phyloP scores from a whole-genome alignment of 2,329 filamentous ascomycete genomes.

The Tolypocladium amazonense region DNA sequence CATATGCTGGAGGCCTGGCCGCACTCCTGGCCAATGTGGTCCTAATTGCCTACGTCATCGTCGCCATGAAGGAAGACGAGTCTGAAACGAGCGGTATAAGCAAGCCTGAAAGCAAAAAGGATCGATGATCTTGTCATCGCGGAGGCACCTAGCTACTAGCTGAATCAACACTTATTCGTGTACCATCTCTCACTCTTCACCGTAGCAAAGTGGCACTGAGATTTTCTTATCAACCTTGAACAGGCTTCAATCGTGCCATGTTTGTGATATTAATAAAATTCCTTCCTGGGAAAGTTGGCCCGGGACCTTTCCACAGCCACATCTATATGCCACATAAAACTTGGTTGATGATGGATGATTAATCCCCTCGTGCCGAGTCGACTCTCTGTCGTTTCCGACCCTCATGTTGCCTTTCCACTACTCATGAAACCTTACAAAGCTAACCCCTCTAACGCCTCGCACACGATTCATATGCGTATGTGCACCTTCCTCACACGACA shows the following conservation, averaged over 20 bases:
- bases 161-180: neutral
- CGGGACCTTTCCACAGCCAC: conserved; percentile 2
- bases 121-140: conserved; percentile 19
- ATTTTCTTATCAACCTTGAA: neutral
- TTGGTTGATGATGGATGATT: conserved; percentile 10
- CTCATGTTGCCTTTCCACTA: neutral
- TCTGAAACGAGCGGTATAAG: conserved; percentile 33
- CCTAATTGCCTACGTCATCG: conserved; percentile 78
- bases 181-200: too few species aligned
- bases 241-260: neutral
- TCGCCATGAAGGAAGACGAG: conserved; percentile 81
- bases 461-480: conserved; percentile 15
- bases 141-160: neutral
- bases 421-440: conserved; percentile 3
- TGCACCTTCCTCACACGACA: conserved; percentile 7
- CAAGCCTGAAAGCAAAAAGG: conserved; percentile 38
- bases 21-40: conserved; percentile 89
- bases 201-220: neutral
- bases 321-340: conserved; percentile 10
- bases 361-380: conserved; percentile 5
- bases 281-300: conserved; percentile 1
- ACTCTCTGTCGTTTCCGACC: neutral
- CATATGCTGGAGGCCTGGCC: conserved; percentile 74
- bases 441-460: conserved; percentile 12
- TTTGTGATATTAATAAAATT: conserved; percentile 8